phyloP scores from a whole-genome alignment of 2,329 filamentous ascomycete species.

The Geoglossum cookeanum region DNA sequence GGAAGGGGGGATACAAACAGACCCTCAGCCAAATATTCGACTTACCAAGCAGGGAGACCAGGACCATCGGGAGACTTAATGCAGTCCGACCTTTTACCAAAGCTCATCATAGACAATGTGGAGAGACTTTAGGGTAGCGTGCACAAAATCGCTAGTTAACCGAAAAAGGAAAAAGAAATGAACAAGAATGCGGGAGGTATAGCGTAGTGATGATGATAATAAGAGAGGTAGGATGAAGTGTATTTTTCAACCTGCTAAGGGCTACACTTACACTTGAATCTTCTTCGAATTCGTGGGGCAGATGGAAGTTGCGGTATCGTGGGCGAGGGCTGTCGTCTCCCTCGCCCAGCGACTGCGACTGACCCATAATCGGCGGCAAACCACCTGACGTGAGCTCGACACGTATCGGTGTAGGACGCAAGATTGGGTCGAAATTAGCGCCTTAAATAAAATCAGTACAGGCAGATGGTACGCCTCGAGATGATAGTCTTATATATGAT shows the following conservation, averaged over 20 bases:
- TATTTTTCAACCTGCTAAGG: not conserved
- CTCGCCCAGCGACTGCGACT: not conserved
- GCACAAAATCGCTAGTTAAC: conserved; percentile 2
- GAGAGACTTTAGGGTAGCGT: conserved; percentile 7
- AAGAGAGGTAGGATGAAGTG: not conserved
- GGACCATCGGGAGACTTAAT: conserved; percentile 27
- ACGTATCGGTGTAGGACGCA: not conserved
- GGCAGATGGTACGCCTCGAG: not conserved
- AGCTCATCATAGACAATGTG: conserved; percentile 29
- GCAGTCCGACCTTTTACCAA: conserved; percentile 49
- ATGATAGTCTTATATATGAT: not conserved
- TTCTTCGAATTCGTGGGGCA: not conserved
- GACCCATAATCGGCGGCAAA: not conserved
- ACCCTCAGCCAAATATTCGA: not conserved
- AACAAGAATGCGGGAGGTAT: not conserved
- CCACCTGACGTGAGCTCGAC: not conserved
- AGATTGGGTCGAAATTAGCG: not conserved
- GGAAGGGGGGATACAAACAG: not conserved
- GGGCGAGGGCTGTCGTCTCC: not conserved
- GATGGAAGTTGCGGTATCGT: not conserved
- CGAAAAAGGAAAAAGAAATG: conserved; percentile 3
- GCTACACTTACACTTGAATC: not conserved
- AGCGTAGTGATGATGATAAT: not conserved
- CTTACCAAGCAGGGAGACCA: conserved; percentile 13
- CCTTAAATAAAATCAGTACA: not conserved